Evolutionary conservation across 148 eudicot genomes (phyloP).

Genomic region (Oxyria digyna): DNA sequence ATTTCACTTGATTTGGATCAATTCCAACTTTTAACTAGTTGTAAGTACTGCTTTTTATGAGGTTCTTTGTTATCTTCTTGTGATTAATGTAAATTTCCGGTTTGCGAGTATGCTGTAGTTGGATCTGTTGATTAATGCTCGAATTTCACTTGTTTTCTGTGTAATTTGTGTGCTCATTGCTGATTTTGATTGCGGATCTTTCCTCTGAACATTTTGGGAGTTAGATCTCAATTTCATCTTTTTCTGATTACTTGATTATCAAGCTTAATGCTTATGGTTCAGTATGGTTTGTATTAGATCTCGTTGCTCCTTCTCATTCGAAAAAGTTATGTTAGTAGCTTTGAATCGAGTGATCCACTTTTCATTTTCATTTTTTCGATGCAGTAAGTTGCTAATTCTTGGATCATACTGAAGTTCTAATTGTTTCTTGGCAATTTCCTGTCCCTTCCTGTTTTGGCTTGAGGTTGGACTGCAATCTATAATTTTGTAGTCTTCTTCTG

Average conservation of each 20-base stretch:
- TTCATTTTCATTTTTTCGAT: background rate
- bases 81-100: background rate
- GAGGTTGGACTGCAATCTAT: background rate
- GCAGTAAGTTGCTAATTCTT: background rate
- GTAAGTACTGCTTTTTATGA: background rate
- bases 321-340: background rate
- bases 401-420: background rate
- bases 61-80: background rate
- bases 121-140: background rate
- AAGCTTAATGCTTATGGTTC: background rate
- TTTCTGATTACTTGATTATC: background rate
- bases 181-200: slow-evolving; percentile 3
- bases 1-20: background rate
- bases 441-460: background rate
- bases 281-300: background rate
- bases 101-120: background rate
- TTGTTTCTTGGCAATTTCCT: background rate
- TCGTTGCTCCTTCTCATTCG: background rate
- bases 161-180: background rate
- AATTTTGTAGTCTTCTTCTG: background rate
- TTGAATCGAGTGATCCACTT: background rate
- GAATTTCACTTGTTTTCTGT: background rate
- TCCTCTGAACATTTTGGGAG: background rate
- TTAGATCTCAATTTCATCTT: background rate
- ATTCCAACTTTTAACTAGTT: background rate